phyloP scores from a whole-genome alignment of 176 grass and related monocot species.

The Triticum monococcum region DNA sequence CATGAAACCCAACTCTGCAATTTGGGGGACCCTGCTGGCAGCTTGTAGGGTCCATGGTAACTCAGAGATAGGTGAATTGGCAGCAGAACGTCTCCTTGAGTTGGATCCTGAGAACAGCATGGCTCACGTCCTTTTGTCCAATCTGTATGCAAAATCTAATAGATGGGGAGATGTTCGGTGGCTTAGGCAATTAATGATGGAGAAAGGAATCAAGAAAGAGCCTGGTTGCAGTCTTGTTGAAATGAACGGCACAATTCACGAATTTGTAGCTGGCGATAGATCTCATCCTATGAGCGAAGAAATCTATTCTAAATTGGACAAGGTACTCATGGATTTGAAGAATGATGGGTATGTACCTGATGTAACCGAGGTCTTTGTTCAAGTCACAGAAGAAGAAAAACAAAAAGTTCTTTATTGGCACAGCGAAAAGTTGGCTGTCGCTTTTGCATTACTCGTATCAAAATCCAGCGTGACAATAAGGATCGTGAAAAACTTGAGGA shows the following conservation, averaged over 20 bases:
- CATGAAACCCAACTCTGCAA: slow-evolving; percentile 57
- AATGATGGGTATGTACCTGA: slow-evolving; percentile 59
- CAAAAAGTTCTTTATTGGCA: slow-evolving; percentile 61
- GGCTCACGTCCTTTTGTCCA: slow-evolving; percentile 56
- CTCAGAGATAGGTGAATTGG: slow-evolving; percentile 71
- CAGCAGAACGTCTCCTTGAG: slow-evolving; percentile 52
- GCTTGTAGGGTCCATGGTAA: slow-evolving; percentile 71
- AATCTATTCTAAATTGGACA: slow-evolving; percentile 68
- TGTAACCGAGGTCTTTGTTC: slow-evolving; percentile 55
- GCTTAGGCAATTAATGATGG: slow-evolving; percentile 56
- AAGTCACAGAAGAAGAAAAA: slow-evolving; percentile 49
- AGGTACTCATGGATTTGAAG: slow-evolving; percentile 48
- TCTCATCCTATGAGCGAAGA: slow-evolving; percentile 51
- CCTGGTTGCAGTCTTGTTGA: slow-evolving; percentile 82
- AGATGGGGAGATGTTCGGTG: slow-evolving; percentile 59
- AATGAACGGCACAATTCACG: slow-evolving; percentile 67
- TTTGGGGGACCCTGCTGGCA: slow-evolving; percentile 69
- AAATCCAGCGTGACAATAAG: slow-evolving; percentile 39
- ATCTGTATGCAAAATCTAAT: slow-evolving; percentile 68
- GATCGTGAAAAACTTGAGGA: slow-evolving; percentile 79
- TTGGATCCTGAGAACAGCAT: slow-evolving; percentile 59
- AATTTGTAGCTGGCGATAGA: slow-evolving; percentile 77
- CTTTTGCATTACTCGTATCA: slow-evolving; percentile 69
- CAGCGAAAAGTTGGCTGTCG: slow-evolving; percentile 73
- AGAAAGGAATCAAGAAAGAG: slow-evolving; percentile 79